Evolutionary conservation across 257 asterid genomes (phyloP), one percentile per base, ranked within the genome.

Genomic region (Solanum clarkiae): DNA sequence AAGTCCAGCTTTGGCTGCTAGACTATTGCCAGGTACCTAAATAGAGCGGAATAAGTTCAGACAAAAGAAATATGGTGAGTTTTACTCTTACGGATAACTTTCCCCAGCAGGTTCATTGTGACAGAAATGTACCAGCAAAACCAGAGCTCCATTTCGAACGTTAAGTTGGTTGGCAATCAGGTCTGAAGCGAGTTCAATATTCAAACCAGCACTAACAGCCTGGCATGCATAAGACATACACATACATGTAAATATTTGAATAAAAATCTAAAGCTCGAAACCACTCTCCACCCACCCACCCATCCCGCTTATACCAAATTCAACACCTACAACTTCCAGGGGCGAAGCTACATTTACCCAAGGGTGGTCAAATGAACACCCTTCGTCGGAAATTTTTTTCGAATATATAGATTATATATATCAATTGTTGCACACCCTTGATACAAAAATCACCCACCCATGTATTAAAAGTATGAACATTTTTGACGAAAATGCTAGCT

Each of bases 61-160:
- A 59, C 45, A 77, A 71, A 51, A 74, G 44, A 40, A 36, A 44
- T 84, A 15, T 2, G 26, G 3, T n/a, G 69, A 80, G 12, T 56
- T 79, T 12, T 72, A 55, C 36, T 9, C 45, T 49, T 42, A 29
- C 54, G 44, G 24, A 59, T 69, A 29, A 18, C 18, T 45, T 49
- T 69, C 13, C 59, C 9, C 45, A 16, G 65, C 47, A 77, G 40
- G 85, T 74, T n/a, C 68, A 74, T 63, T 20, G 74, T 20, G 11
- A 75, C 59, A 79, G 87, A 81, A 80, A 26, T 40, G 13, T 81
- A 95, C 99, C 97, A 57, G 94, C 88, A 96, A 87, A 80, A 96
- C 84, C 80, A 95, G 90, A 84, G 99, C 99, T 86, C 99, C 98
- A 79, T 92, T 95, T 84, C 94, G 94, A 86, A 96, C 98, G 86